Evolutionary conservation across 495 filamentous ascomycete genomes (phyloP), one percentile per base, ranked within the genome.

Genomic region (Cryomyces antarcticus): DNA sequence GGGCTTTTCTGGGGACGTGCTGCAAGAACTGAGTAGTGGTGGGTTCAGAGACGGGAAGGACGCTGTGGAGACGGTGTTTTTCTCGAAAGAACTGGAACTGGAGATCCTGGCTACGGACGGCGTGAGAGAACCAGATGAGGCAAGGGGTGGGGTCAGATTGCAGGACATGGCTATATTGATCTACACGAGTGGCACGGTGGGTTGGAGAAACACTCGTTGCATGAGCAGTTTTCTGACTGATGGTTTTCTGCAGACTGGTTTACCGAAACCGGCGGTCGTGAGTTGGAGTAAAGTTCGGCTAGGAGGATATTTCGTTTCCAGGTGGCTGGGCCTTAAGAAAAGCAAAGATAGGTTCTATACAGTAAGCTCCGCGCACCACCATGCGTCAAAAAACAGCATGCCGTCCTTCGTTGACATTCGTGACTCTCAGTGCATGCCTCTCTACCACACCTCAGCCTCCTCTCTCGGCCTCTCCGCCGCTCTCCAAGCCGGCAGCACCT

Each of bases 211-310:
- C 17, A 24, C 1, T 24, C 17, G 17, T 24, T 24, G 17, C 17
- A 24, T 24, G 17, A 24, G 17, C 17, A 24, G 17, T 24, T 24
- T 24, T 24, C 17, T 24, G 17, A 24, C 17, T 24, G 17, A 24
- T 24, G 17, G 1, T 24, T 24, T 2, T 24, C 17, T 24, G 17
- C 17, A 24, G 17, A 94, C 86, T 0, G 89, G 89, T 3, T 63
- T 95, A 41, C 89, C 89, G 0, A 97, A 97, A 56, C 73, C 84
- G 1, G 89, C 87, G 0, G 76, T 93, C 36, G 71, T 95, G 28
- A 73, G 72, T 37, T 94, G 82, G 81, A 62, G 56, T 38, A 95
- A 94, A 55, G 43, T 62, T 11, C 62, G 63, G 9, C 60, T 68
- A 7, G 70, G 70, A 2, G 60, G 61, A 27, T 50, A 62, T 6